Percentiles rank a stretch among this genome's conserved stretches.
Conservation (phyloP, 352 stramenopile genomes). For the Blastocystis sp. region DNA sequence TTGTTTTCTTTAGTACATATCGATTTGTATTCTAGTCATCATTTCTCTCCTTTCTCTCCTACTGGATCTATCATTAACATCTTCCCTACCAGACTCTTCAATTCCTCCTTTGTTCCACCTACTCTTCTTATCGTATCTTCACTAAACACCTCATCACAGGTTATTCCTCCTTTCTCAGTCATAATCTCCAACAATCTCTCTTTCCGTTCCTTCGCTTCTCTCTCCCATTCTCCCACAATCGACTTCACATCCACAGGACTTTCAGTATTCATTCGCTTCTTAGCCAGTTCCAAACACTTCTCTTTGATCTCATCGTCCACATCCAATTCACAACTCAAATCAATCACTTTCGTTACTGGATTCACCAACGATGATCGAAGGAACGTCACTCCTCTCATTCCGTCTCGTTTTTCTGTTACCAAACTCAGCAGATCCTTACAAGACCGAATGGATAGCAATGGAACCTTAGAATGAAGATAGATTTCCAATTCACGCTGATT, state of each 20-base stretch:
- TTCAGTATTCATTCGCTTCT: background rate
- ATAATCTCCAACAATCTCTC: background rate
- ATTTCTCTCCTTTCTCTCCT: background rate
- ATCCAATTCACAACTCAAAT: conserved; percentile 2
- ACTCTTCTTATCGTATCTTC: background rate
- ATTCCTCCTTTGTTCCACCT: background rate
- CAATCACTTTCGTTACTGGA: background rate
- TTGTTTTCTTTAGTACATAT: background rate
- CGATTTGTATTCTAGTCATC: background rate
- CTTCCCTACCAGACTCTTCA: background rate
- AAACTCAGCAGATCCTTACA: background rate
- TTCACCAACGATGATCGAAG: background rate
- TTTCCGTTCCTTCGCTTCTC: background rate
- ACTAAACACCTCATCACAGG: background rate
- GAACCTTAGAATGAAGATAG: background rate
- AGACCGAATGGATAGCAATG: background rate
- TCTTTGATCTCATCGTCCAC: background rate
- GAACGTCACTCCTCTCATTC: background rate
- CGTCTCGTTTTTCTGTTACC: background rate
- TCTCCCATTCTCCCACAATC: background rate
- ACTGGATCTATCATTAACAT: background rate
- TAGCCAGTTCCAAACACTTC: background rate
- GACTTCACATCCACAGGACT: background rate
- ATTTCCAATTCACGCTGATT: background rate
- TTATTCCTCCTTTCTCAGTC: background rate